A percentile compares a stretch with the other conserved stretches of the same genome.
phyloP scores from a whole-genome alignment of 345 rosid genomes.

The Dovyalis caffra region DNA sequence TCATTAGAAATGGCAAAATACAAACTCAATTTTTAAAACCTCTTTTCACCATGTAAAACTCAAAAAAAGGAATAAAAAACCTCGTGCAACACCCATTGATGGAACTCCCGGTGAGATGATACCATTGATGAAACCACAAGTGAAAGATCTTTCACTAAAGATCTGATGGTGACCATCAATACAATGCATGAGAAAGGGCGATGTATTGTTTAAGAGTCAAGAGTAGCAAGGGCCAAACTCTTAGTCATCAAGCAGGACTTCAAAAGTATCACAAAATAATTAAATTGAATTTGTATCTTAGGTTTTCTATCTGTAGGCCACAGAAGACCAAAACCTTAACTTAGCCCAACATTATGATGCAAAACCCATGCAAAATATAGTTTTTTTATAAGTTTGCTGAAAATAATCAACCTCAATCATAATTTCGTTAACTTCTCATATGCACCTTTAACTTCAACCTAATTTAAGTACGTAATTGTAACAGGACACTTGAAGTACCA shows the following conservation, averaged over 20 bases:
- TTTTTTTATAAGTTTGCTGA: too few species aligned
- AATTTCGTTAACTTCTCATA: not conserved
- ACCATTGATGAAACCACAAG: not conserved
- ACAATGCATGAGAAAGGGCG: not conserved
- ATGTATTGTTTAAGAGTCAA: not conserved
- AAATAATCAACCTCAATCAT: too few species aligned
- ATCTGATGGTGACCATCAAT: not conserved
- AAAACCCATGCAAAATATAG: too few species aligned
- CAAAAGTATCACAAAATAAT: not conserved
- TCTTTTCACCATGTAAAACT: not conserved
- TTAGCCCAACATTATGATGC: too few species aligned
- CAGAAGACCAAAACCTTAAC: not conserved
- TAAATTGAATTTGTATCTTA: not conserved
- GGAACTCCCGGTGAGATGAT: not conserved
- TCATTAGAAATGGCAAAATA: not conserved
- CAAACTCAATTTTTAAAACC: not conserved
- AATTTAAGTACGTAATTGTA: slow-evolving; percentile 24
- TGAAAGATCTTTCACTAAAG: not conserved
- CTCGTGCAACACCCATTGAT: not conserved
- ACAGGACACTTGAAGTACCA: slow-evolving; percentile 86
- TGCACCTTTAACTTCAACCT: slow-evolving; percentile 10
- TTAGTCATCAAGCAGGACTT: not conserved
- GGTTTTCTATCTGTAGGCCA: not conserved
- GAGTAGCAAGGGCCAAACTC: not conserved
- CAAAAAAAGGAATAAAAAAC: not conserved